phyloP scores from a whole-genome alignment of 75 land plant genomes.

The Cunninghamia lanceolata region DNA sequence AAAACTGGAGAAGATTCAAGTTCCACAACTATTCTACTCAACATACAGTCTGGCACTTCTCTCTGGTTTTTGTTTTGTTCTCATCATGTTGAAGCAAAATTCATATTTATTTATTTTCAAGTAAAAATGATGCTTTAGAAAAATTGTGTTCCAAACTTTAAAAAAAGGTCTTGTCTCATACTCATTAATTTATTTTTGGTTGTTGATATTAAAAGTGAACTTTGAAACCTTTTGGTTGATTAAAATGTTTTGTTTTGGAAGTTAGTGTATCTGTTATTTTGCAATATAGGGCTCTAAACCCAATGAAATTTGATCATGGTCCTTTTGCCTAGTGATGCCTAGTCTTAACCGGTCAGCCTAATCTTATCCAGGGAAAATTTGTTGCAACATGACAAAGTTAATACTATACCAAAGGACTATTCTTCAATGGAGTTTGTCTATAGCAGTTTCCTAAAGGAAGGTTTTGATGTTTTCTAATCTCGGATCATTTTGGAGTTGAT shows the following conservation, averaged over 20 bases:
- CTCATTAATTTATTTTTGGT: background rate
- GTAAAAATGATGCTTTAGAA: background rate
- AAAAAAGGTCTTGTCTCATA: background rate
- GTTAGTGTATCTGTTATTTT: background rate
- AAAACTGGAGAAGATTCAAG: background rate
- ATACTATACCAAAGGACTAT: no score
- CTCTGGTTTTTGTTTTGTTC: background rate
- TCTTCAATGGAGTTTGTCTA: no score
- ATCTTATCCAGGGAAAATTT: no score
- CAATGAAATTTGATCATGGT: background rate
- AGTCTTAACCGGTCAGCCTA: no score
- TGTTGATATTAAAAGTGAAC: background rate
- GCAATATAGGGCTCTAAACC: background rate
- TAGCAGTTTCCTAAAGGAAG: no score
- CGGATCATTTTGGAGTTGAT: no score
- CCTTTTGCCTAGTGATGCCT: background rate
- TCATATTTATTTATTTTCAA: background rate
- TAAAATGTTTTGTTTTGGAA: background rate
- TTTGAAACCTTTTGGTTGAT: background rate
- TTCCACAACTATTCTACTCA: background rate
- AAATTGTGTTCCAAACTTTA: background rate
- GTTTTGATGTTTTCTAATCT: no score
- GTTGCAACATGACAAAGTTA: no score
- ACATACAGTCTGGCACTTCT: background rate
- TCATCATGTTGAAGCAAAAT: background rate